A percentile compares a stretch with the other conserved stretches of the same genome.
Conservation (phyloP, 1,284 basidiomycete species). For the Sporisorium reilianum region DNA sequence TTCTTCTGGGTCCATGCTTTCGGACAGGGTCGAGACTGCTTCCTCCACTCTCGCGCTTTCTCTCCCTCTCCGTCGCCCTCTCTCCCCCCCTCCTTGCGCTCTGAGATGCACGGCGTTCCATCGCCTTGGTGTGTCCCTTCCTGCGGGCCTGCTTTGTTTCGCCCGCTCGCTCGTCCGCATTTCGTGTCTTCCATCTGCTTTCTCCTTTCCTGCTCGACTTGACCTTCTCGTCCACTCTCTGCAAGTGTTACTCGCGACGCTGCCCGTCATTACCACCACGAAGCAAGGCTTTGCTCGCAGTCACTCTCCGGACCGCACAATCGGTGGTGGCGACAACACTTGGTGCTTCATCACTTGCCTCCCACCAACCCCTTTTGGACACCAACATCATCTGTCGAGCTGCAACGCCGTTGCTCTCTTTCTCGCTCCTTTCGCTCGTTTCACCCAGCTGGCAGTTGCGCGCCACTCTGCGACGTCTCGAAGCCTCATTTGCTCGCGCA, state of each 20-base stretch:
- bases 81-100: not conserved
- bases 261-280: not conserved
- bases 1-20: conserved; percentile 9
- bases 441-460: not conserved
- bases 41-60: not conserved
- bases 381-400: not conserved
- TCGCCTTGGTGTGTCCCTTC: not conserved
- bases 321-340: not conserved
- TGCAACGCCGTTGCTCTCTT: not conserved
- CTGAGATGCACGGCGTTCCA: not conserved
- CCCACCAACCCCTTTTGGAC: not conserved
- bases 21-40: conserved; percentile 9
- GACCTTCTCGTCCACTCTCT: not conserved
- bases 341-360: not conserved
- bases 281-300: not conserved
- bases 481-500: conserved; percentile 21
- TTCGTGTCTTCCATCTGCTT: not conserved
- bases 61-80: not conserved
- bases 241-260: too few relatives aligned
- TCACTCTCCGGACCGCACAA: not conserved
- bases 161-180: not conserved
- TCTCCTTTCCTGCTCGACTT: not conserved
- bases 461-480: not conserved
- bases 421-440: not conserved
- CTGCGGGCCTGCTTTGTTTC: not conserved